These are phyloP conservation scores for Alternaria sp. DNA, from an alignment of 2,329 filamentous ascomycete species.

Conservation along the genomic window DNA sequence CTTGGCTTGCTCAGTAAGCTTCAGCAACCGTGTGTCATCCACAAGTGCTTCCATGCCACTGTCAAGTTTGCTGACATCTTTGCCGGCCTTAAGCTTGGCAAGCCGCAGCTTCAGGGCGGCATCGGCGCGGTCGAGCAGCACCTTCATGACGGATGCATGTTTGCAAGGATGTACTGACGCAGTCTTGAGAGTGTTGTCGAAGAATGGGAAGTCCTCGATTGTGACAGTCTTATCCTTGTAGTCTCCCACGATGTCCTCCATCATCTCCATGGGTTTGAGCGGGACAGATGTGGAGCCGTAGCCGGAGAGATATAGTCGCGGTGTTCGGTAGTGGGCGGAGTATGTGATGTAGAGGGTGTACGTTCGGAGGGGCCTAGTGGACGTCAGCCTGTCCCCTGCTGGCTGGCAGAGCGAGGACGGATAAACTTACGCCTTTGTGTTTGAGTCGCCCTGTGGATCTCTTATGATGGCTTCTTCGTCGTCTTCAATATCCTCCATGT, in stretches of 20 bases:
- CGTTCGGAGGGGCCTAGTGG: conserved; percentile 78
- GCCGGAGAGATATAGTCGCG: conserved; percentile 92
- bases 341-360: conserved; percentile 99
- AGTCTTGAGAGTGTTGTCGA: conserved; percentile 91
- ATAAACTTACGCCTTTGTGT: conserved; percentile 63
- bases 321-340: conserved; percentile 94
- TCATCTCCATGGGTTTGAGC: conserved; percentile 84
- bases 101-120: conserved; percentile 88
- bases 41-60: conserved; percentile 85
- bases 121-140: conserved; percentile 92
- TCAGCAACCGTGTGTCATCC: conserved; percentile 75
- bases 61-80: conserved; percentile 61
- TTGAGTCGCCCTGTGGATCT: conserved; percentile 58
- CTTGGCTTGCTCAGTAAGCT: conserved; percentile 62
- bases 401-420: neutral
- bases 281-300: conserved; percentile 83
- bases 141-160: conserved; percentile 98
- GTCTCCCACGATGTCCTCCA: conserved; percentile 95
- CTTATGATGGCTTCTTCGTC: conserved; percentile 95
- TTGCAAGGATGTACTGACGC: conserved; percentile 97
- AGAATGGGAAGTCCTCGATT: conserved; percentile 96
- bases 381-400: conserved; percentile 21
- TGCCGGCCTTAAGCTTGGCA: conserved; percentile 77
- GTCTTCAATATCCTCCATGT: conserved; percentile 98
- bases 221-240: conserved; percentile 99